Evolutionary conservation across 2,329 filamentous ascomycete species (phyloP), one percentile per base, ranked within the genome.

Genomic region (Ilyonectria mors-panacis): DNA sequence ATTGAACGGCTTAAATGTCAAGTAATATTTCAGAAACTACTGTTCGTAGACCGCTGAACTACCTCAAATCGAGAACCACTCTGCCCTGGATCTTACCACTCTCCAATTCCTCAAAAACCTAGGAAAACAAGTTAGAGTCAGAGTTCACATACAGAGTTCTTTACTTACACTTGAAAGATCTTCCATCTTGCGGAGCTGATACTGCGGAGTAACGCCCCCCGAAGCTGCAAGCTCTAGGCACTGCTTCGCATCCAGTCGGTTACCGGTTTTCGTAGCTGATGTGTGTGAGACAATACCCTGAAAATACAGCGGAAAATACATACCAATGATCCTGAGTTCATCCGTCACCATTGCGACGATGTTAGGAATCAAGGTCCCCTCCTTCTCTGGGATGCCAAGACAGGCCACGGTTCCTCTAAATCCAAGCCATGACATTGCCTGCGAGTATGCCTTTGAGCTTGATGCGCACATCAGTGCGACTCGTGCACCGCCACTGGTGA

Each of bases 321-420:
- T 35, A 64, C 55, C 59, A 35, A 63, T 63, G n/a, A 67, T 53
- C 48, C 42, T 55, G 1, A 63, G 21, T 47, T 66, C 64, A 10
- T 58, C 30, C 12, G 37, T 42, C 23, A 63, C 59, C 58, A 66
- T 66, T 1, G 45, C 28, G 8, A n/a, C 30, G 4, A 66, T 53
- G 30, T 39, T 66, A 2, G 53, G 58, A 23, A 66, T 28, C 13
- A 58, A 23, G 10, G 26, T 47, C 6, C 57, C 44, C n/a, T 58
- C 59, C 3, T 51, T 28, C 50, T 67, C 44, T 1, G 70, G 74
- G 9, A 78, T 75, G 35, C 70, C 74, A 10, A 79, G 61, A 47
- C 75, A 76, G 3, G 73, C 74, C 8, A 77, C 19, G 8, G 74
- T 74, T 17, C 77, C 77, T 26, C 73, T 66, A 39, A 76, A 76